Percentiles rank a stretch among this genome's conserved stretches.
phyloP scores from a whole-genome alignment of 306 rosid species.

The Sicyos baderoa region DNA sequence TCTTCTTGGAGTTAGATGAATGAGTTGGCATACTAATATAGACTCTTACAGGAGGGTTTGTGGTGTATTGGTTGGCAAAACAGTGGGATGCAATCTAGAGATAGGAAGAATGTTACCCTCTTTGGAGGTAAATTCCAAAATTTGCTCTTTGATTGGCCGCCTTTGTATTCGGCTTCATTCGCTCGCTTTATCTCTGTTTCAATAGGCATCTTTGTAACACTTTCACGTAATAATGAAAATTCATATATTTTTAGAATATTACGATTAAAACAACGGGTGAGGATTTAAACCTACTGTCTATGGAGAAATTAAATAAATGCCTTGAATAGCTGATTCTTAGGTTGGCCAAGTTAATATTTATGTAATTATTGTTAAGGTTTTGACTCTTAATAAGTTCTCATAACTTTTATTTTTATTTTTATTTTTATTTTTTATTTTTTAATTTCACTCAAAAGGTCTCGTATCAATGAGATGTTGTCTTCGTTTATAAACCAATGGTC shows the following conservation, averaged over 20 bases:
- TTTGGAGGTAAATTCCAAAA: conserved; percentile 68
- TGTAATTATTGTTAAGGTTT: no score
- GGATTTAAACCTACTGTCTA: not conserved
- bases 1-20: conserved; percentile 7
- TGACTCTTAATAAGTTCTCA: no score
- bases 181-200: no score
- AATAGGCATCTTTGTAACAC: no score
- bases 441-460: no score
- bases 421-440: no score
- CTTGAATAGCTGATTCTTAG: not conserved
- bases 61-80: conserved; percentile 99
- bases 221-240: no score
- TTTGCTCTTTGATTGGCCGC: not conserved
- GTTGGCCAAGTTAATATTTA: not conserved
- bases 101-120: conserved; percentile 73
- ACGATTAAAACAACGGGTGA: not conserved
- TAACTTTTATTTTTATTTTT: no score
- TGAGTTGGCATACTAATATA: conserved; percentile 20
- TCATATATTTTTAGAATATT: not conserved
- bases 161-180: no score
- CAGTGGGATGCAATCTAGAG: conserved; percentile 81
- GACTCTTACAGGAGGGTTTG: conserved; percentile 52
- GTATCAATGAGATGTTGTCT: no score
- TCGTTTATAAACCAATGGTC: no score
- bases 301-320: not conserved